Percentiles rank a stretch among this genome's conserved stretches.
phyloP scores from a whole-genome alignment of 371 early-diverging fungal species.

The Entomophthora muscae region DNA sequence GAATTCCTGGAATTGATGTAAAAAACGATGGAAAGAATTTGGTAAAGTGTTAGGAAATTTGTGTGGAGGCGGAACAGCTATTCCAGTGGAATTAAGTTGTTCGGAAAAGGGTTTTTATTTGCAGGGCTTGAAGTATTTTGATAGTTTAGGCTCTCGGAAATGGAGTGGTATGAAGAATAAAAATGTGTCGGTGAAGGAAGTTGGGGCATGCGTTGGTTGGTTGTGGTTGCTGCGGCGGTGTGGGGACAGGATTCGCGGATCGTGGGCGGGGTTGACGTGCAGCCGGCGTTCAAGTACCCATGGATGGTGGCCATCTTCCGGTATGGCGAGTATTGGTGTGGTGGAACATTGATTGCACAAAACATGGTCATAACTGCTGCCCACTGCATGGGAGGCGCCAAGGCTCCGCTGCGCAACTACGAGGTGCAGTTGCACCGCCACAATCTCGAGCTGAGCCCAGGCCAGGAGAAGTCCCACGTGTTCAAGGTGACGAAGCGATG shows the following conservation, averaged over 20 bases:
- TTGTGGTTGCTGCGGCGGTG: too few relatives aligned
- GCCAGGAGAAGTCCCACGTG: neutral
- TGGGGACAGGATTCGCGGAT: conserved; percentile 5
- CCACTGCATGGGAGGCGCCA: conserved; percentile 7
- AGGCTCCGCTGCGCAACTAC: neutral
- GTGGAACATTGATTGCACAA: neutral
- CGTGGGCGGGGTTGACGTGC: conserved; percentile 3
- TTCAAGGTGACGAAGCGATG: conserved; percentile 5
- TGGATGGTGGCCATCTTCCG: conserved; percentile 11
- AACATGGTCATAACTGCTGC: conserved; percentile 9
- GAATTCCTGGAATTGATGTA: too few relatives aligned
- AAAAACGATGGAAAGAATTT: too few relatives aligned
- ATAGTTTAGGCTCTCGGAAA: too few relatives aligned
- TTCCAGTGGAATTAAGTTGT: too few relatives aligned
- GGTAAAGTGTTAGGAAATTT: too few relatives aligned
- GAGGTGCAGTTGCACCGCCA: conserved; percentile 9
- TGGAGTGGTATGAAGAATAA: too few relatives aligned
- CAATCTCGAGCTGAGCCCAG: neutral
- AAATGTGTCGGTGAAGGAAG: too few relatives aligned
- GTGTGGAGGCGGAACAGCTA: too few relatives aligned
- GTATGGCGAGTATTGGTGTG: conserved; percentile 9
- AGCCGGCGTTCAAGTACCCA: conserved; percentile 8
- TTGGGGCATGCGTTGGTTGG: too few relatives aligned
- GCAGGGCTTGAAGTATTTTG: too few relatives aligned
- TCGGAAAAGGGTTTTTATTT: too few relatives aligned